phyloP scores from a whole-genome alignment of 495 filamentous ascomycete species.

The Cryomyces minteri region DNA sequence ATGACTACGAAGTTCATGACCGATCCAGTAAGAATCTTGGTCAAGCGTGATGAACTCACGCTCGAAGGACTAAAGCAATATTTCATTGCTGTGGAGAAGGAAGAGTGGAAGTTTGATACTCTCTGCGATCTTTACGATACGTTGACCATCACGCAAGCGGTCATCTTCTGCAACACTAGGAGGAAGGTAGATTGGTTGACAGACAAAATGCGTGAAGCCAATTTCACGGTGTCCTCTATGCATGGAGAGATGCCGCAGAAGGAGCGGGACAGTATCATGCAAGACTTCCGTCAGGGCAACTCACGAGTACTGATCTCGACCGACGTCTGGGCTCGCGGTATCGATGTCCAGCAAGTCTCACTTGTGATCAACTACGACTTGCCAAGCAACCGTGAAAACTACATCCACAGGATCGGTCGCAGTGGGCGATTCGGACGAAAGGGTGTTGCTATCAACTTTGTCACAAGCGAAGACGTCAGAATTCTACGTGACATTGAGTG shows the following conservation, averaged over 20 bases:
- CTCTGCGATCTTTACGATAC: slow-evolving; percentile 98
- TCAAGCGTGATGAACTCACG: slow-evolving; percentile 98
- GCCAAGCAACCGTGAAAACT: slow-evolving; percentile 97
- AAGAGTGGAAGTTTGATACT: slow-evolving; percentile 99
- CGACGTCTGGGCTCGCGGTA: slow-evolving; percentile 92
- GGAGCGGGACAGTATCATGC: slow-evolving; percentile 96
- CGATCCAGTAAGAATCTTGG: slow-evolving; percentile 93
- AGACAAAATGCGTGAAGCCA: slow-evolving; percentile 93
- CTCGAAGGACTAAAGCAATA: slow-evolving; percentile 98
- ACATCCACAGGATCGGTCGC: slow-evolving; percentile 95
- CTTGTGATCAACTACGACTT: slow-evolving; percentile 99
- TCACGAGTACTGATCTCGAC: slow-evolving; percentile 96
- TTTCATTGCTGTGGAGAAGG: slow-evolving; percentile 98
- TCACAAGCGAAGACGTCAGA: slow-evolving; percentile 91
- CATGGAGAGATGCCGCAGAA: slow-evolving; percentile 98
- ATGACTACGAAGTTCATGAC: slow-evolving; percentile 99
- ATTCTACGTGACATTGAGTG: slow-evolving; percentile 94
- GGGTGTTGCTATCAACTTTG: slow-evolving; percentile 99
- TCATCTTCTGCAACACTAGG: slow-evolving; percentile 99
- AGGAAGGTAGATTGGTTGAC: slow-evolving; percentile 99
- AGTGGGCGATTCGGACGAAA: slow-evolving; percentile 93
- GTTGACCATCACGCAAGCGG: slow-evolving; percentile 94
- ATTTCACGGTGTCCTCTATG: slow-evolving; percentile 98
- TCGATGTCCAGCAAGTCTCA: slow-evolving; percentile 98
- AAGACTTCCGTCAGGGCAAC: slow-evolving; percentile 93